These are phyloP conservation scores for Penicillium argentinense DNA, from an alignment of 495 filamentous ascomycete genomes.

Conservation along the genomic window DNA sequence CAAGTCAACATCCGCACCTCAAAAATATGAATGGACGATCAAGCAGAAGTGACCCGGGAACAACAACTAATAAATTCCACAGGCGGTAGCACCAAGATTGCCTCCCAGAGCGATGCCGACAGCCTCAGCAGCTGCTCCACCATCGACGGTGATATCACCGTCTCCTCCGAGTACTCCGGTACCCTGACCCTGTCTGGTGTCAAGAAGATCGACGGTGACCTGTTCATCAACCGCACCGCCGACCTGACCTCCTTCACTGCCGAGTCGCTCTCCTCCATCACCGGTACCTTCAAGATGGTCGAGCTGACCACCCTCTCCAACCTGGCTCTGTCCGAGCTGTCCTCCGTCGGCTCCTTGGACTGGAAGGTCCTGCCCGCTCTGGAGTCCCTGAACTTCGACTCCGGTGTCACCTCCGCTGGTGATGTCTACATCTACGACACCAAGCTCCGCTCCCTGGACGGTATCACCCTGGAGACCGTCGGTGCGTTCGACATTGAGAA, in stretches of 20 bases:
- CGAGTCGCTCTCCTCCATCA: conserved; percentile 47
- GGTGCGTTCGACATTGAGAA: conserved; percentile 73
- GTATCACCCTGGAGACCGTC: conserved; percentile 70
- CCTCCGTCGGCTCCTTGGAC: conserved; percentile 59
- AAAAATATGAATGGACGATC: too few relatives aligned
- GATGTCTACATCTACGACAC: conserved; percentile 80
- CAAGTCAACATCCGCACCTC: too few relatives aligned
- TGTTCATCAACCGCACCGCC: conserved; percentile 59
- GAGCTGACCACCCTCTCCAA: conserved; percentile 63
- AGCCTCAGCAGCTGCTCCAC: conserved; percentile 63
- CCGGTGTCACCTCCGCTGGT: conserved; percentile 61
- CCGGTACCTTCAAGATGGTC: conserved; percentile 63
- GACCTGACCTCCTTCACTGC: conserved; percentile 57
- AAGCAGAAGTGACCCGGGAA: too few relatives aligned
- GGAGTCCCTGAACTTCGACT: conserved; percentile 61
- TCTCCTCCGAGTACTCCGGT: conserved; percentile 54
- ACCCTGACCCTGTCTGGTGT: conserved; percentile 48
- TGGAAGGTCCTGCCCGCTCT: conserved; percentile 76
- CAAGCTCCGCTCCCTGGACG: conserved; percentile 66
- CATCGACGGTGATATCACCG: conserved; percentile 67
- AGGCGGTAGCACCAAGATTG: conserved; percentile 55
- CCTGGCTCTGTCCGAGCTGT: conserved; percentile 63
- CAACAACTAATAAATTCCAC: neutral
- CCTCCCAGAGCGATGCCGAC: conserved; percentile 70
- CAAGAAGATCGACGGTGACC: conserved; percentile 63